Conservation (phyloP, 2,329 filamentous ascomycete species). For the Pseudocercospora musae region DNA sequence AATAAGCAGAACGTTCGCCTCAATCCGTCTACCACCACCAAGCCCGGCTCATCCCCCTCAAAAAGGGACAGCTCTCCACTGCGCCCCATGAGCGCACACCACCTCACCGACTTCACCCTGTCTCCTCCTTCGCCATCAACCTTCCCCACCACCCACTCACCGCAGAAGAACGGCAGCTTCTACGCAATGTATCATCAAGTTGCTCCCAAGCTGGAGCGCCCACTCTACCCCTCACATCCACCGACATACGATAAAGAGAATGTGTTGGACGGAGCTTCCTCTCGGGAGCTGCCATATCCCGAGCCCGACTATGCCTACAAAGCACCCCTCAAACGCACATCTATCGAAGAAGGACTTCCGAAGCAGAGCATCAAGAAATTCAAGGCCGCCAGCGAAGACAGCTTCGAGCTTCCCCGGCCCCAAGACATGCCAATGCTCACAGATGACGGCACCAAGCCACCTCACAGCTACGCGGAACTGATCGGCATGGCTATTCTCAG, state of each 20-base stretch:
- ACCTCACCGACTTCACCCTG: conserved; percentile 65
- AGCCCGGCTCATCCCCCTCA: conserved; percentile 63
- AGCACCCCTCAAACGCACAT: conserved; percentile 53
- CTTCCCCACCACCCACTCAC: conserved; percentile 64
- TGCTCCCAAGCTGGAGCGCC: conserved; percentile 18
- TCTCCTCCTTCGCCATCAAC: conserved; percentile 57
- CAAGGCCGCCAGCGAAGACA: conserved; percentile 54
- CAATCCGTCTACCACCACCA: conserved; percentile 56
- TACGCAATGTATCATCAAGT: conserved; percentile 37
- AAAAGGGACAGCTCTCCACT: conserved; percentile 63
- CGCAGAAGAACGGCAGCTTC: conserved; percentile 57
- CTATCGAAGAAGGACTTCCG: conserved; percentile 67
- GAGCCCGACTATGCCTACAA: conserved; percentile 46
- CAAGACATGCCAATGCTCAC: conserved; percentile 76
- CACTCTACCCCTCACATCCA: conserved; percentile 17
- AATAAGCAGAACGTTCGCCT: conserved; percentile 63
- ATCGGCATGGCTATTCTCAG: conserved; percentile 97
- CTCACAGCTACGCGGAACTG: conserved; percentile 88
- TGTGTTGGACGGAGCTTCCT: conserved; percentile 27
- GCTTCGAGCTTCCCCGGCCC: conserved; percentile 60
- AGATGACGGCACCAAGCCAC: conserved; percentile 85
- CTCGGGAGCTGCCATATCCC: conserved; percentile 40
- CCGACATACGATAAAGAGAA: conserved; percentile 25
- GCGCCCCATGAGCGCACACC: conserved; percentile 59
- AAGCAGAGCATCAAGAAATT: conserved; percentile 62